Evolutionary conservation across 768 basidiomycete genomes (phyloP), one percentile per base, ranked within the genome.

Genomic region (Boletus speciosus): DNA sequence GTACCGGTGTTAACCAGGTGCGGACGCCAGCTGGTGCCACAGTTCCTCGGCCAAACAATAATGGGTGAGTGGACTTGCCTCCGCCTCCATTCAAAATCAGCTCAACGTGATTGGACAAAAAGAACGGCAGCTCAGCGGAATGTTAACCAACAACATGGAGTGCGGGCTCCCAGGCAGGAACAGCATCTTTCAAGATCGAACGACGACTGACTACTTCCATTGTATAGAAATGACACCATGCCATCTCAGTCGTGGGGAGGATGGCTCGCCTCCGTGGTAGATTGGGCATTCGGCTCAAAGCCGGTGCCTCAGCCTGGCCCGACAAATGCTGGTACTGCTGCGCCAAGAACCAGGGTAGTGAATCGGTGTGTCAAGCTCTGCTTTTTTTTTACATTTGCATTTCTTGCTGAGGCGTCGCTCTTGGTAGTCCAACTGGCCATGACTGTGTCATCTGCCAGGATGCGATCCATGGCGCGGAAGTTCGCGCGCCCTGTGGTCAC

Each of bases 361-460:
- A 60, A 56, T 49, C 59, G 62, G 67, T 67, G 12, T 5, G 65
- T 45, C 19, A 5, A 21, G 0, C 36, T n/a, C 25, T 4, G 9
- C 21, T 16, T 25, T 25, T 25, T 2, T 31, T 23, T 10, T 29
- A 6, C 11, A 21, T 41, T 4, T 31, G 2, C 43, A 1, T 36
- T 1, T 21, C n/a, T 27, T 40, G 8, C 50, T 57, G 15, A 59
- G 16, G 25, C 10, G 9, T 32, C 16, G 2, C 9, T 14, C 10
- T 34, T 7, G 6, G 7, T 31, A 60, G 59, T 40, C 56, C 47
- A 27, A 67, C 66, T 29, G 66, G 68, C 40, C 65, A 73, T 35
- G 57, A 64, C 16, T 75, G 74, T 56, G 67, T 73, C 16, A 58
- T 71, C 15, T 75, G 74, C 49, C 64, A 61, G 38, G 74, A 76